Conservation (phyloP, 2,329 filamentous ascomycete genomes). For the Xylariaceae sp. region DNA sequence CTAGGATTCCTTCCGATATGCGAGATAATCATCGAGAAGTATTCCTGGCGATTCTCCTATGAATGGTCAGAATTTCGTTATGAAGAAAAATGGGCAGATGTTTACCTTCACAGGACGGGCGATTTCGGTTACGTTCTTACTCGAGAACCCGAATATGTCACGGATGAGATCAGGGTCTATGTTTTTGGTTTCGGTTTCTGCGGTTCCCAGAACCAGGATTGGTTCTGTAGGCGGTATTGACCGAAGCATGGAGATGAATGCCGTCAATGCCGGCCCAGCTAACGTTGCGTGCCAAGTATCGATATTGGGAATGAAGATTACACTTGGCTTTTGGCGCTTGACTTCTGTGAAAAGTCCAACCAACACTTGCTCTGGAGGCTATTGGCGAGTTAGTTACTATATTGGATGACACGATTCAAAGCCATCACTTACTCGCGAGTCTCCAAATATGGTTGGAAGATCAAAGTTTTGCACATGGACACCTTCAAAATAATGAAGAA, state of each 20-base stretch:
- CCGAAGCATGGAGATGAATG: conserved; percentile 80
- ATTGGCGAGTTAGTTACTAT: conserved; percentile 30
- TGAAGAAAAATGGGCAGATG: conserved; percentile 1
- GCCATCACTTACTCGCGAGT: conserved; percentile 66
- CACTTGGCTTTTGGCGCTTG: conserved; percentile 90
- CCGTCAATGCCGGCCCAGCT: conserved; percentile 69
- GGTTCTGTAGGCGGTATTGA: conserved; percentile 89
- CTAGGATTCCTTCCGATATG: conserved; percentile 78
- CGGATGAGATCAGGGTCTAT: conserved; percentile 66
- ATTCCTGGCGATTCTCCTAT: conserved; percentile 69
- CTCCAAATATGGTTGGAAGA: conserved; percentile 81
- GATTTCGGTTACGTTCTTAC: conserved; percentile 74
- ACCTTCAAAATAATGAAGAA: conserved; percentile 89
- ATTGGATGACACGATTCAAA: conserved; percentile 1
- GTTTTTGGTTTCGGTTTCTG: conserved; percentile 68
- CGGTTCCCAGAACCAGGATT: conserved; percentile 82
- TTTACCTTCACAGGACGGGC: conserved; percentile 65
- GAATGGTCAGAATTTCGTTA: conserved; percentile 32
- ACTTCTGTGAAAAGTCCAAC: conserved; percentile 91
- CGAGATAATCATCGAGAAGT: conserved; percentile 73
- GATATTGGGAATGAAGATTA: conserved; percentile 91
- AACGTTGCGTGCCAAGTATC: conserved; percentile 79
- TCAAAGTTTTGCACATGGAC: conserved; percentile 95
- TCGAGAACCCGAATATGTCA: conserved; percentile 85
- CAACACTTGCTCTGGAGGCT: conserved; percentile 82